phyloP scores from a whole-genome alignment of 108 stramenopile genomes.

The Thalassiosira profunda region DNA sequence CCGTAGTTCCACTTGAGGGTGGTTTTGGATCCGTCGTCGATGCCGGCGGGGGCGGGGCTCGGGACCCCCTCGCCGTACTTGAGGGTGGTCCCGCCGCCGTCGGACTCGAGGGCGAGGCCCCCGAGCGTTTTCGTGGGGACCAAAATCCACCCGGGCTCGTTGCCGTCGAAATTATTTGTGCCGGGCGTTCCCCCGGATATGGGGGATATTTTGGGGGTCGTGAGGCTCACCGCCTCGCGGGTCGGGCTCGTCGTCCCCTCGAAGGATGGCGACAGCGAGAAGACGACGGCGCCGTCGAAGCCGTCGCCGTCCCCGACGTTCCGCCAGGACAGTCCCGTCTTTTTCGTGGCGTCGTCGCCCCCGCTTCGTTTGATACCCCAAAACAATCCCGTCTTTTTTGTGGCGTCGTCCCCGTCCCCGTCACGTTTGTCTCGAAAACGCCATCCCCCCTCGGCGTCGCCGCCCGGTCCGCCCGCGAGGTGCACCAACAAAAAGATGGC shows the following conservation, averaged over 20 bases:
- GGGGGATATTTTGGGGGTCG: slow-evolving; percentile 32
- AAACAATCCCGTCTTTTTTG: too few relatives aligned
- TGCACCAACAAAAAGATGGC: slow-evolving; percentile 43
- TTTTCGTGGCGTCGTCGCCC: too few relatives aligned
- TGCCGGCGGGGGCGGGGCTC: slow-evolving; percentile 15
- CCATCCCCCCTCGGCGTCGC: neutral
- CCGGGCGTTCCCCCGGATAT: neutral
- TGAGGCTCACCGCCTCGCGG: slow-evolving; percentile 28
- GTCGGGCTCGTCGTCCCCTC: slow-evolving; percentile 18
- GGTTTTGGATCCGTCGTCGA: slow-evolving; percentile 10
- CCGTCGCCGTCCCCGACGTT: slow-evolving; percentile 16
- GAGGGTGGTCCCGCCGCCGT: neutral
- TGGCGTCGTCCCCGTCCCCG: too few relatives aligned
- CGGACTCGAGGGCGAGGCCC: neutral
- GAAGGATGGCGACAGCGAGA: slow-evolving; percentile 15
- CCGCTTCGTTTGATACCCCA: too few relatives aligned
- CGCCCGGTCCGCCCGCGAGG: slow-evolving; percentile 20
- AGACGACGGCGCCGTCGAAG: slow-evolving; percentile 14
- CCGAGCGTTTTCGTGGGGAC: slow-evolving; percentile 10
- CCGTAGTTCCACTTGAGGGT: slow-evolving; percentile 25
- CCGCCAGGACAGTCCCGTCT: too few relatives aligned
- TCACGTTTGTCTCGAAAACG: too few relatives aligned
- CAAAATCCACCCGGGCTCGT: slow-evolving; percentile 31
- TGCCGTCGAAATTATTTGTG: slow-evolving; percentile 12
- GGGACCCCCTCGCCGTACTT: slow-evolving; percentile 18